Evolutionary conservation across 345 rosid species (phyloP).

Genomic region (Ceriops zippeliana): DNA sequence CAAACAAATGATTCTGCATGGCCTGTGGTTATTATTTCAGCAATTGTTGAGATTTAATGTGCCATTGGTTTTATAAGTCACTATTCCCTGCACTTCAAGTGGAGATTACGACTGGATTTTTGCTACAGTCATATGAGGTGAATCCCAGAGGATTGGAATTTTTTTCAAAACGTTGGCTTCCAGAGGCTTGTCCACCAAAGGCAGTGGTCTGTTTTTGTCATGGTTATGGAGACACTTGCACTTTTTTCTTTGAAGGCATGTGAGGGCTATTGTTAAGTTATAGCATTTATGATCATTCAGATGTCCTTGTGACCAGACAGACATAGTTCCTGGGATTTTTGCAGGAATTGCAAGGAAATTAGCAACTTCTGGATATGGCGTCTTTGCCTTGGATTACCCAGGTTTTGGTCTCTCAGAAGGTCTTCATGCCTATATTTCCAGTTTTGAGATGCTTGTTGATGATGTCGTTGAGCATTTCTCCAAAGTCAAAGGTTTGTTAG

Average conservation of each 20-base stretch:
- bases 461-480: conserved; percentile 86
- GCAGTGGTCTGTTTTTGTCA: conserved; percentile 86
- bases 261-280: conserved; percentile 10
- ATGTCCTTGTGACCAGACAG: neutral
- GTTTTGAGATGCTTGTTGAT: conserved; percentile 73
- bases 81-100: too few species aligned
- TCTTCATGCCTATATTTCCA: conserved; percentile 76
- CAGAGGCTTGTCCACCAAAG: conserved; percentile 53
- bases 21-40: too few species aligned
- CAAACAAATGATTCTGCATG: too few species aligned
- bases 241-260: conserved; percentile 92
- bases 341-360: conserved; percentile 91
- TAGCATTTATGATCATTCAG: neutral
- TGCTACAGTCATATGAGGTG: conserved; percentile 59
- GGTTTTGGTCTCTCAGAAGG: conserved; percentile 97
- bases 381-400: conserved; percentile 93
- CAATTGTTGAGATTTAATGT: too few species aligned
- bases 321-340: conserved; percentile 37
- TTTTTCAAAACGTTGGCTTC: conserved; percentile 87
- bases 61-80: too few species aligned
- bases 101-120: conserved; percentile 2
- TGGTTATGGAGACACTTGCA: conserved; percentile 98
- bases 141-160: conserved; percentile 88
- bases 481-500: conserved; percentile 63
- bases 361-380: conserved; percentile 74